These are phyloP conservation scores for Coniferiporia sulphurascens DNA, from an alignment of 1,284 basidiomycete genomes.

Conservation along the genomic window DNA sequence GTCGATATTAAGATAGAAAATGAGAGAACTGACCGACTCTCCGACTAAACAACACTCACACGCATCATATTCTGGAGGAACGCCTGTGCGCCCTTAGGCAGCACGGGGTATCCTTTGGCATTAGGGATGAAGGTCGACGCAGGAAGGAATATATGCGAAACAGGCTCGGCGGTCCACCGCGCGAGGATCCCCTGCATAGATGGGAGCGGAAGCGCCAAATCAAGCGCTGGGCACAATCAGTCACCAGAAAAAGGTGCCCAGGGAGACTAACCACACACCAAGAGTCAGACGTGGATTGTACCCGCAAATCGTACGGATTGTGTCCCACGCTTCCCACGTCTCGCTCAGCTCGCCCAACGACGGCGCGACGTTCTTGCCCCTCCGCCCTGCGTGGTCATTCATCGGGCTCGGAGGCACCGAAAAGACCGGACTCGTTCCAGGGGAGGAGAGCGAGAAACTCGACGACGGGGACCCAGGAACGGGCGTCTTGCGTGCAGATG, in stretches of 20 bases:
- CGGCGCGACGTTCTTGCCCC: slow-evolving; percentile 20
- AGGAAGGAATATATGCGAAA: slow-evolving; percentile 84
- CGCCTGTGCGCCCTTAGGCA: slow-evolving; percentile 86
- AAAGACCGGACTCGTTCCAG: slow-evolving; percentile 10
- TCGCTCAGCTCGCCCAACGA: slow-evolving; percentile 66
- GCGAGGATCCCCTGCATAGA: slow-evolving; percentile 64
- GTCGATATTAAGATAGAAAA: neutral
- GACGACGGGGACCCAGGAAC: slow-evolving; percentile 27
- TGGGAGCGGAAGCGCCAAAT: slow-evolving; percentile 84
- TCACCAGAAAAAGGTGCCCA: slow-evolving; percentile 12
- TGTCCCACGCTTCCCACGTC: slow-evolving; percentile 99
- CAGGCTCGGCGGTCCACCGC: slow-evolving; percentile 92
- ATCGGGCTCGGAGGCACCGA: slow-evolving; percentile 23
- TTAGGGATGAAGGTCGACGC: slow-evolving; percentile 92
- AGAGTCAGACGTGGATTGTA: slow-evolving; percentile 81
- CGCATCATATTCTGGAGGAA: slow-evolving; percentile 88
- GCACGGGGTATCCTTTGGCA: slow-evolving; percentile 93
- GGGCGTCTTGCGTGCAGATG: slow-evolving; percentile 6
- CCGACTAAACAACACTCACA: slow-evolving; percentile 37
- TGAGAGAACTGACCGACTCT: neutral
- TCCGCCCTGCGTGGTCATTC: neutral
- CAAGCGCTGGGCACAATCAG: slow-evolving; percentile 60
- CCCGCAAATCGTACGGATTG: slow-evolving; percentile 83
- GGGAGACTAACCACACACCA: slow-evolving; percentile 45
- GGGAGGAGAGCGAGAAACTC: slow-evolving; percentile 17